Base-by-base conservation (phyloP, 306 rosid species). In the Trifolium subterraneum region DNA sequence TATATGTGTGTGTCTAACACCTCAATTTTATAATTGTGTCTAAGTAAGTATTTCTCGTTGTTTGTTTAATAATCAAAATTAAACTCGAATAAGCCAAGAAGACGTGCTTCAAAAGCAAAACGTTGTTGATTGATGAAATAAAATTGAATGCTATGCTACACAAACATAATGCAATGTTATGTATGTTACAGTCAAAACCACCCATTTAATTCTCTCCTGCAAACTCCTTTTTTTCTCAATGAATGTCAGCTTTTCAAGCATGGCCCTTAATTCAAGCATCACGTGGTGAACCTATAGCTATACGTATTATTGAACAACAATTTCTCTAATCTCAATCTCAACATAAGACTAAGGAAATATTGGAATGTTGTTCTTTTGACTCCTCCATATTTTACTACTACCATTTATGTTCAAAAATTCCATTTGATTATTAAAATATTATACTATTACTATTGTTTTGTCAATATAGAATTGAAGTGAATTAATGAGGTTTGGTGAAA, bases 401-500 rank as follows among this genome's bases (percentile, higher is more conserved):
- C 60, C 82, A 78, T 65, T 83, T 76, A 44, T 44, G 50, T 44
- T 44, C 50, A 44, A 44, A 44, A 44, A 44, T 44, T 44, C 50
- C 50, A 44, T 44, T 44, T 44, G n/a, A 1, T 19, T 20, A 1
- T 19, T 20, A 9, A 54, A 54, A 54, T 19, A 19, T 8, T 52
- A 19, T 61, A 7, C 2, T 25, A 8, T 33, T 20, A 14, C 39
- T 44, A 23, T 41, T 41, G 56, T 31, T 31, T 59, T 66, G 84
- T 76, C 82, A 64, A 70, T 5, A 6, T 44, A 29, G 84, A 79
- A 80, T 81, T 76, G 27, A 82, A 63, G 79, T 63, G 70, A 69
- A 84, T 91, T 86, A 91, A 84, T 87, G 86, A 76, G 81, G 95
- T 86, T 90, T 79, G 97, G 94, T 91, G 92, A 78, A 80, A 55